Base-by-base conservation (phyloP, 2,329 filamentous ascomycete species). In the Furcasterigmium furcatum region DNA sequence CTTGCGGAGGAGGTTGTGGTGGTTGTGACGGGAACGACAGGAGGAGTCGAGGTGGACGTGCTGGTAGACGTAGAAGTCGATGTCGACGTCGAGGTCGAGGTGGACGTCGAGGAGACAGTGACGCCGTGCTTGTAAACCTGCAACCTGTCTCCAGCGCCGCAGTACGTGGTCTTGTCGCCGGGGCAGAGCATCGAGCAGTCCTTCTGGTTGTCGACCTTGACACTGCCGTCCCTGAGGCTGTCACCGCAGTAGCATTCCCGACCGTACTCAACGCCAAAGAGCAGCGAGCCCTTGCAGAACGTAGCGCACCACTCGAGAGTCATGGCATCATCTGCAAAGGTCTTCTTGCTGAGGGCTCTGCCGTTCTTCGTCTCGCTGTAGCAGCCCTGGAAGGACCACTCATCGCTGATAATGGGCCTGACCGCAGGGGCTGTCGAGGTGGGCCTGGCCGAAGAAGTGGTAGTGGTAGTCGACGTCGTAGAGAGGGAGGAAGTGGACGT, bases 291-390 rank as follows among this genome's bases (percentile, higher is more conserved):
- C 8, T 68, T 60, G 58, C 79, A 82, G 57, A 74, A 71, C 5
- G 62, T 57, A 41, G 77, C 64, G 54, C 78, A 80, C 19, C 67
- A 69, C 41, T 64, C 67, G 57, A 65, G 70, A 51, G 61, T 69
- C 56, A 74, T 64, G 40, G 54, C 43, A n/a, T 70, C 70, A 27
- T 75, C 54, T 45, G 71, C 60, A 18, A 34, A 60, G 3, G 48
- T 50, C 12, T 55, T 58, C 10, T 52, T 52, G 4, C 40, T 52
- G 4, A 69, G 53, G 1, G 65, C 60, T 2, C 65, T 58, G 16
- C 34, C 47, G 36, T 52, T 48, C 6, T 52, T 57, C 0, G 58
- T 59, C 38, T 69, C 65, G 1, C 59, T 60, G 53, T 58, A 68
- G 46, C 66, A 70, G 2, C 65, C 65, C 32, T 65, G 58, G 43